Evolutionary conservation across 1,284 basidiomycete species (phyloP), one percentile per base, ranked within the genome.

Genomic region (Melampsora larici-populina): DNA sequence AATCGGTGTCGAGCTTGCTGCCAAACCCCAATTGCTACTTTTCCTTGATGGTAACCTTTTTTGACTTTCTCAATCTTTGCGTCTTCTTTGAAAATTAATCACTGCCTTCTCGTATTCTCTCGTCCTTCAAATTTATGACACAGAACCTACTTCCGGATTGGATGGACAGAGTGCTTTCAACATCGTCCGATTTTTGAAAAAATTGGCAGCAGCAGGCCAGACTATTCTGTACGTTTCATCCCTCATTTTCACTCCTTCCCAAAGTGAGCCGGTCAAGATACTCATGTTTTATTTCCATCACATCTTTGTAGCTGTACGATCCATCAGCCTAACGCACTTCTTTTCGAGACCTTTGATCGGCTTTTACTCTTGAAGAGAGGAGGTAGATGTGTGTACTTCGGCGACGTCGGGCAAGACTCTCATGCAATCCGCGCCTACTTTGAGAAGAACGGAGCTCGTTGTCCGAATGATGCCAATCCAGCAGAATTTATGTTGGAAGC

Each of bases 101-200:
- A 78, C 79, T 63, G 80, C 79, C 31, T 79, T 79, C 6, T 79
- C 79, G 62, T 24, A 75, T 68, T 40, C 70, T 76, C 55, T 62
- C 64, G 9, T 40, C 33, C 17, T 31, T 58, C 69, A 46, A 62
- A 24, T 8, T 18, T 81, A 11, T 81, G 79, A 81, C 82, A 11
- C 80, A 80, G 13, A 81, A 78, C 84, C 79, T 63, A 92, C 91
- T 0, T 92, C 91, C 13, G 93, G 93, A 65, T 86, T 95, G 33
- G 93, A 95, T 83, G 92, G 92, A 1, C 92, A 94, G 82, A 91
- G 89, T 67, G 92, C 94, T 0, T 94, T 91, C 90, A 90, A 90
- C 17, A 93, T 96, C 81, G 87, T 93, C 70, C 86, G 87, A 0
- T 90, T 95, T 82, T 86, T 95, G 67, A 87, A 90, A 33, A 88